phyloP scores from a whole-genome alignment of 805 yeast genomes.

The Grigorovia transvaalensis region DNA sequence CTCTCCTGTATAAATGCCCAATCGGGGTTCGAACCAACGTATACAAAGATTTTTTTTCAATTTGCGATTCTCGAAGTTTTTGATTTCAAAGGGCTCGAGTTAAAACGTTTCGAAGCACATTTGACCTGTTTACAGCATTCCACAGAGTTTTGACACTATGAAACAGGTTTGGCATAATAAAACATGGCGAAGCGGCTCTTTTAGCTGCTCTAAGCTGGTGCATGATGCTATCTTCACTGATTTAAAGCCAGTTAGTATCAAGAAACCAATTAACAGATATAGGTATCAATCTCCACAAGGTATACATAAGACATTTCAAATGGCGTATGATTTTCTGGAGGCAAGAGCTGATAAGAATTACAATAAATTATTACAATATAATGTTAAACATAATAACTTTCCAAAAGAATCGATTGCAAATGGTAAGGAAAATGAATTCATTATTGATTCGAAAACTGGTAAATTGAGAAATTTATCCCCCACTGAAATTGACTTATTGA shows the following conservation, averaged over 20 bases:
- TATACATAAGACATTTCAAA: constrained; percentile 60
- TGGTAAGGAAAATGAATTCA: not conserved
- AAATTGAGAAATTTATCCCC: not conserved
- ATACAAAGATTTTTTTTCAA: no score
- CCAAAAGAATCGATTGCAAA: not conserved
- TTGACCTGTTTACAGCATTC: no score
- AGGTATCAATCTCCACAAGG: constrained; percentile 61
- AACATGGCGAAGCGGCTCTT: not conserved
- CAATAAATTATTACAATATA: constrained; percentile 22
- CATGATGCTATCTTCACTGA: not conserved
- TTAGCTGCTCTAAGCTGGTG: not conserved
- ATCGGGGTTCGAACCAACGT: no score
- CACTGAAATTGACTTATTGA: constrained; percentile 24
- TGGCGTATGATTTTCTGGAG: constrained; percentile 52
- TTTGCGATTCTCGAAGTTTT: no score
- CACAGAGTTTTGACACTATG: not conserved
- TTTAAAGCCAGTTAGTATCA: not conserved
- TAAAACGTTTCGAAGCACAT: no score
- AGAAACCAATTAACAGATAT: constrained; percentile 18
- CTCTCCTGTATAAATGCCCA: no score
- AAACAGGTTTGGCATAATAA: not conserved
- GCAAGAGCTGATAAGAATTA: constrained; percentile 34
- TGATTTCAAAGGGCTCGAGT: not conserved
- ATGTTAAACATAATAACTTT: not conserved
- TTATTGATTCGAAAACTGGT: not conserved